Conservation (phyloP, 805 yeast genomes). For the Schizosaccharomyces lindneri region DNA sequence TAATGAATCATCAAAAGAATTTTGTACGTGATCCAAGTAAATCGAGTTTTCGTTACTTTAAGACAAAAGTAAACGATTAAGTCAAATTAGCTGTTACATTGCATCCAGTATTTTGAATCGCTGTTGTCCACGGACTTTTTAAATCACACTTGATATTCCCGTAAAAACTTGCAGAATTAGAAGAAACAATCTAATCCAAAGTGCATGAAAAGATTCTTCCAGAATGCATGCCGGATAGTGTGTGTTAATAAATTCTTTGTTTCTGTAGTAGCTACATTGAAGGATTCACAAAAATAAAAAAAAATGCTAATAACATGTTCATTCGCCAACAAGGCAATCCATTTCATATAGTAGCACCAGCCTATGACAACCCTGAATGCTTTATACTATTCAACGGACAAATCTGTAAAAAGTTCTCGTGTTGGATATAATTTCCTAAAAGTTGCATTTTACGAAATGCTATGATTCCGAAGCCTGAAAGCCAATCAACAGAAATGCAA, state of each 20-base stretch:
- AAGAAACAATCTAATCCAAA: conserved; percentile 33
- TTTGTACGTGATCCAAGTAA: conserved; percentile 40
- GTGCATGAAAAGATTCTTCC: conserved; percentile 46
- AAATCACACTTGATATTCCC: conserved; percentile 31
- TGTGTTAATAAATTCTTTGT: conserved; percentile 28
- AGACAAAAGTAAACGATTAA: conserved; percentile 46
- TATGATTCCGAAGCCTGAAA: conserved; percentile 34
- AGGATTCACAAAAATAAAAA: conserved; percentile 31
- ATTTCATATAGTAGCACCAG: conserved; percentile 35
- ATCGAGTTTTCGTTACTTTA: no score
- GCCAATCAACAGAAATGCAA: conserved; percentile 37
- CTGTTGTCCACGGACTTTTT: conserved; percentile 61
- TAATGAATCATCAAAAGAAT: conserved; percentile 39
- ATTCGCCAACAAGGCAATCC: conserved; percentile 35
- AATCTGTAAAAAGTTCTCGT: conserved; percentile 26
- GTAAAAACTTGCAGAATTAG: conserved; percentile 21
- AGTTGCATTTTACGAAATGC: conserved; percentile 39
- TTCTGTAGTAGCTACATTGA: conserved; percentile 47
- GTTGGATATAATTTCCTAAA: conserved; percentile 43
- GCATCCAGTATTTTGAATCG: conserved; percentile 38
- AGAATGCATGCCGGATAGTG: conserved; percentile 49
- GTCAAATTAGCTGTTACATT: conserved; percentile 37
- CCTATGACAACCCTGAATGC: conserved; percentile 47
- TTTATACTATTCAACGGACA: conserved; percentile 33
- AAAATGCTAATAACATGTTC: conserved; percentile 38